Conservation (phyloP, 148 eudicot species). For the Vaccinium vitisidaea region DNA sequence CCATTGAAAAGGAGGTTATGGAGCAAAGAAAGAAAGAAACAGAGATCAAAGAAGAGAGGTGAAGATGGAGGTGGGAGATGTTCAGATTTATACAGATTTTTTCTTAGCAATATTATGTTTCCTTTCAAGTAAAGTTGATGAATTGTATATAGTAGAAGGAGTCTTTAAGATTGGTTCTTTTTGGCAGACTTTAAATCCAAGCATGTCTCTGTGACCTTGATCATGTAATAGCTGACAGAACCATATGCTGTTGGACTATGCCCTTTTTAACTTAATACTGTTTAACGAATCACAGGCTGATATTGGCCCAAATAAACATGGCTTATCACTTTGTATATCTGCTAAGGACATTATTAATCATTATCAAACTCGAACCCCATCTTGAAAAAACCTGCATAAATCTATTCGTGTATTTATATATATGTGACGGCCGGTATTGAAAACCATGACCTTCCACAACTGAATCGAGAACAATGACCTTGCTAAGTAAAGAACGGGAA, state of each 20-base stretch:
- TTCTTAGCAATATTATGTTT: conserved; percentile 22
- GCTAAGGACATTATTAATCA: no score
- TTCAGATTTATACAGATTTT: conserved; percentile 23
- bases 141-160: conserved; percentile 23
- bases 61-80: not conserved
- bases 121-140: conserved; percentile 63
- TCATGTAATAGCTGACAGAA: not conserved
- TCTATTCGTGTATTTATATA: no score
- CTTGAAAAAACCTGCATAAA: no score
- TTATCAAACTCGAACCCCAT: no score
- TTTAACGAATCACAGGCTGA: no score
- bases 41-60: conserved; percentile 16
- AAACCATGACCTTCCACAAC: no score
- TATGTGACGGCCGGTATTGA: no score
- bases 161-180: conserved; percentile 70
- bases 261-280: not conserved
- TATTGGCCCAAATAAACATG: no score
- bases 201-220: conserved; percentile 31
- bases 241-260: not conserved
- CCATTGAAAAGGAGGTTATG: conserved; percentile 21
- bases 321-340: no score
- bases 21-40: not conserved
- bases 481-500: no score
- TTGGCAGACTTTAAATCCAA: no score
- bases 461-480: no score